A percentile compares a stretch with the other conserved stretches of the same genome.
Evolutionary conservation across 2,329 filamentous ascomycete species (phyloP).

Genomic region (Amauroascus verrucosus): DNA sequence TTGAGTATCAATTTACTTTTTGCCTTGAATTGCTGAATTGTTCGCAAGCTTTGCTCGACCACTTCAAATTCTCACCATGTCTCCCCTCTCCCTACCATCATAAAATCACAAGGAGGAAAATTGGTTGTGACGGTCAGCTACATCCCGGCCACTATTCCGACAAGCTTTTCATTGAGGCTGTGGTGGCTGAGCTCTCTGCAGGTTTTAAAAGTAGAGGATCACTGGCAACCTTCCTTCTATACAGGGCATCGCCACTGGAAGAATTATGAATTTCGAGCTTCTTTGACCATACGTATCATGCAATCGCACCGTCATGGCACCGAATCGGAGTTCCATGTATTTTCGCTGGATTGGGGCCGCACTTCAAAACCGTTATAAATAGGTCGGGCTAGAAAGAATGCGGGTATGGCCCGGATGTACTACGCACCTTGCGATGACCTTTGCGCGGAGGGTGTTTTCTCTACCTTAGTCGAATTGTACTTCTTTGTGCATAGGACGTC

Average conservation of each 20-base stretch:
- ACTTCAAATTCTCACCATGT: no score
- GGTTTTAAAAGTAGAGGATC: neutral
- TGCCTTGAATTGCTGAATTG: no score
- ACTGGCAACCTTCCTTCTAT: neutral
- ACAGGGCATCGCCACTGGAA: neutral
- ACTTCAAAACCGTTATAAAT: no score
- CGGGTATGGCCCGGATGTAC: no score
- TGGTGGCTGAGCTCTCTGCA: constrained; percentile 2
- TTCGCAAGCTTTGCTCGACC: no score
- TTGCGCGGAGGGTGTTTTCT: no score
- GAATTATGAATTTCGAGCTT: neutral
- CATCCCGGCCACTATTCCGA: neutral
- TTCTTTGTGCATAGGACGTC: neutral
- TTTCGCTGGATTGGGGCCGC: no score
- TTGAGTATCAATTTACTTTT: neutral
- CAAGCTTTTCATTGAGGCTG: constrained; percentile 1
- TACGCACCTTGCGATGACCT: neutral
- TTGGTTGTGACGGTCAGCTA: neutral
- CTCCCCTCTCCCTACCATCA: no score
- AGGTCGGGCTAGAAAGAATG: no score
- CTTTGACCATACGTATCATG: neutral
- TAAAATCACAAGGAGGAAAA: neutral
- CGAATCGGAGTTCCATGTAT: neutral
- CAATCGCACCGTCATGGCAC: neutral
- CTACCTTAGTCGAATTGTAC: neutral